Base-by-base conservation (phyloP, 805 yeast species). In the Kurtzmaniella cleridarum region DNA sequence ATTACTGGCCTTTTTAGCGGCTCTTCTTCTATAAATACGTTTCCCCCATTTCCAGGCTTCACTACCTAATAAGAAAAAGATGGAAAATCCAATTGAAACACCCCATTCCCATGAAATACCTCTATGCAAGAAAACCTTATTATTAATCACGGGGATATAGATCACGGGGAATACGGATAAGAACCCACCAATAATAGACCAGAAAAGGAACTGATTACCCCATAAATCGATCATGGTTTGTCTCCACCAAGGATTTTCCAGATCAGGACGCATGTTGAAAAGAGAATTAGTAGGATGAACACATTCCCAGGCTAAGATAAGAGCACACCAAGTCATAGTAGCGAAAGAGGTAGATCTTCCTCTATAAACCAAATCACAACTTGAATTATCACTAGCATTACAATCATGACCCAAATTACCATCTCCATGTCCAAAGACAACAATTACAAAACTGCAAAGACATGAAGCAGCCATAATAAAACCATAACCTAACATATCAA, bases 101-200 rank as follows among this genome's bases (percentile, higher is more conserved):
- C 85, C 91, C 95, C 95, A 87, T 64, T 86, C 95, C 62, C 78
- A 79, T 8, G 80, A 74, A 46, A 86, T 84, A 6, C 80, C 77
- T 24, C 59, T 66, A 59, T 87, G 95, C 49, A 81, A 66, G 57
- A 87, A 87, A 7, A 87, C 95, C 45, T 75, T 73, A 33, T 70
- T 64, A 59, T 87, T 87, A 54, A 87, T 85, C n/a, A 84, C 95
- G 5, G 96, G 95, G 46, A 87, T 87, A 60, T 86, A 86, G 29
- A 86, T 78, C 14, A 85, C 83, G 32, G 95, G 95, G 74, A 87
- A 81, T 3, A 84, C 80, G 2, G 87, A 72, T 11, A 74, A 59
- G 44, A 83, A 75, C 2, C 93, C 96, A 37, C 75, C 64, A 27
- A 82, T 55, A 34, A 87, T 76, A 1, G 95, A 84, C 89, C 90